Evolutionary conservation across 2,329 filamentous ascomycete genomes (phyloP).

Genomic region (Waltergamsia citrina): DNA sequence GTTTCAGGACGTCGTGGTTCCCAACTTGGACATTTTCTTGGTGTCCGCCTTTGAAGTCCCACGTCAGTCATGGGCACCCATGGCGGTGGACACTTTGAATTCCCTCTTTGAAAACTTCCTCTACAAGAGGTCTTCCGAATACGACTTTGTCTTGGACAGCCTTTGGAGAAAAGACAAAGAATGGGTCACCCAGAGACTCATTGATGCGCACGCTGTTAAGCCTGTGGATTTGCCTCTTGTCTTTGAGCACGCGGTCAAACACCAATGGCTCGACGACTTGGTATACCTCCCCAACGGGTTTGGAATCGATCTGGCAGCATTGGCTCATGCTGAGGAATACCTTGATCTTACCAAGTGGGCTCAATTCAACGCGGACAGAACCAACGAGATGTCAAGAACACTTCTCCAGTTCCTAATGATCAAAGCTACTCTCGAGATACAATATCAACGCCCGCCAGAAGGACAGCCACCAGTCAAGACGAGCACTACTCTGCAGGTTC

Average conservation of each 20-base stretch:
- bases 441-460: slow-evolving; percentile 62
- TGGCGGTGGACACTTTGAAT: slow-evolving; percentile 66
- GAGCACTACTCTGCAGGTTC: slow-evolving; percentile 71
- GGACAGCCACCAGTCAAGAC: slow-evolving; percentile 43
- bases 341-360: slow-evolving; percentile 79
- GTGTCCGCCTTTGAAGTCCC: slow-evolving; percentile 70
- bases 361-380: slow-evolving; percentile 57
- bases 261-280: slow-evolving; percentile 77
- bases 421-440: slow-evolving; percentile 73
- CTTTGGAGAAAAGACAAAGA: slow-evolving; percentile 84
- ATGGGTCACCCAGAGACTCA: slow-evolving; percentile 75
- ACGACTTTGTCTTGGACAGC: slow-evolving; percentile 83
- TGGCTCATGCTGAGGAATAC: slow-evolving; percentile 72
- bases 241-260: slow-evolving; percentile 60
- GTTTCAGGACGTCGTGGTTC: slow-evolving; percentile 58
- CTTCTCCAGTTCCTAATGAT: slow-evolving; percentile 74
- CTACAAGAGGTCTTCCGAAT: slow-evolving; percentile 65
- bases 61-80: slow-evolving; percentile 60
- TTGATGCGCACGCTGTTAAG: slow-evolving; percentile 72
- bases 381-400: slow-evolving; percentile 57
- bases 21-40: slow-evolving; percentile 70
- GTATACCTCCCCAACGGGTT: slow-evolving; percentile 74
- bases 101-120: slow-evolving; percentile 79
- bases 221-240: slow-evolving; percentile 36
- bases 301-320: slow-evolving; percentile 76